Evolutionary conservation across 495 filamentous ascomycete species (phyloP), one percentile per base, ranked within the genome.

Genomic region (Penicillium psychrofluorescens): DNA sequence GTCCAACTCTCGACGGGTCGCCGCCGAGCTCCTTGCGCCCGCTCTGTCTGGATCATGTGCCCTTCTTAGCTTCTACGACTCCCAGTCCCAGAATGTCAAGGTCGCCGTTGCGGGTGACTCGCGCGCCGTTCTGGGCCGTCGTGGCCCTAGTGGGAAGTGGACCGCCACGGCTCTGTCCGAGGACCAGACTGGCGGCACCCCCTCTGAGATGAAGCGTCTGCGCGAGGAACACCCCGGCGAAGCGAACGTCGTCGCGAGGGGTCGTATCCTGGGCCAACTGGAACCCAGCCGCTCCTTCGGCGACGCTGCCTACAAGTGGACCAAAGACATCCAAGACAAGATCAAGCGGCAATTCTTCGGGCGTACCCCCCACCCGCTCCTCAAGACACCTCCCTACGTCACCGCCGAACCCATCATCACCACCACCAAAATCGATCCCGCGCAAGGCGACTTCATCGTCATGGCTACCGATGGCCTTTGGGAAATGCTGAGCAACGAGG

Each of bases 401-500:
- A 99, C 94, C 6, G 94, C 94, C 5, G 92, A 99, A 67, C 92
- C 92, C 8, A 74, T 96, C 32, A 76, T 99, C 37, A 97, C 90
- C 7, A 95, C 88, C n/a, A 96, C 92, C 29, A 85, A 91, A 62
- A 83, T 99, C 41, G 79, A 95, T 50, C 92, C 92, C 9, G 78
- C 84, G 35, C 84, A 84, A 46, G 92, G 92, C 36, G 94, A 97
- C 56, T 99, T 99, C 53, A 69, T 99, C 6, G 90, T 99, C 40
- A 81, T 99, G 75, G 94, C 94, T 6, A 95, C 94, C 0, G 94
- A 99, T 57, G 94, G 94, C 2, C 74, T 99, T 10, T 99, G 94
- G 92, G 94, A 99, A 67, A 97, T 97, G 91, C 72, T 99, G 40
- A 95, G 87, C 40, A 99, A 96, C 58, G 94, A 99, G 58, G 94